These are phyloP conservation scores for Chlamydomonas sp. DNA, from an alignment of 139 green algal species.

Conservation along the genomic window DNA sequence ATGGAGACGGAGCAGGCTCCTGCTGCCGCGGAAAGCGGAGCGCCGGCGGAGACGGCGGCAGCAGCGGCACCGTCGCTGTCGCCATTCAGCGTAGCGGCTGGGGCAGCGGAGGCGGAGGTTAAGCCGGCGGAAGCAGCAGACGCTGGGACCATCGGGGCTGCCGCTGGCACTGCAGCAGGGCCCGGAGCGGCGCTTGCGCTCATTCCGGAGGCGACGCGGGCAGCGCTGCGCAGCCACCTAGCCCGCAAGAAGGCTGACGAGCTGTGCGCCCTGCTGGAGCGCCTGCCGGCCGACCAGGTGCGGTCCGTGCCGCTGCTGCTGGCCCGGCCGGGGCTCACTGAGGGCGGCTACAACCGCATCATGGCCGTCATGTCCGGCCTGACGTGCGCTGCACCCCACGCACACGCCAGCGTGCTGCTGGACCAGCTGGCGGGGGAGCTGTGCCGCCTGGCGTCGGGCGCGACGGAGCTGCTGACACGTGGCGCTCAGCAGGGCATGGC, in stretches of 20 bases:
- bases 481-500: conserved; percentile 39
- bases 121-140: background rate
- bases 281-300: conserved; percentile 44
- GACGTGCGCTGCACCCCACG: conserved; percentile 60
- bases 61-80: background rate
- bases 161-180: background rate
- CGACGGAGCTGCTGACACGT: conserved; percentile 49
- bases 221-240: background rate
- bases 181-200: background rate
- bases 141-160: background rate
- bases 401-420: conserved; percentile 70
- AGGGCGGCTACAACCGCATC: conserved; percentile 64
- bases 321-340: conserved; percentile 61
- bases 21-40: background rate
- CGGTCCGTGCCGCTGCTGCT: conserved; percentile 58
- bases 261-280: conserved; percentile 29
- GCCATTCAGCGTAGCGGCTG: background rate
- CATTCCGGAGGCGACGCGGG: background rate
- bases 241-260: conserved; percentile 28
- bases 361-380: conserved; percentile 70
- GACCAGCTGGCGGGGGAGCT: conserved; percentile 58
- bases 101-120: background rate
- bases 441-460: conserved; percentile 34
- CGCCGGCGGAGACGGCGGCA: background rate
- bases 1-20: conserved; percentile 1